Conservation (phyloP, 1,139 yeast species). For the Maudiozyma humilis region DNA sequence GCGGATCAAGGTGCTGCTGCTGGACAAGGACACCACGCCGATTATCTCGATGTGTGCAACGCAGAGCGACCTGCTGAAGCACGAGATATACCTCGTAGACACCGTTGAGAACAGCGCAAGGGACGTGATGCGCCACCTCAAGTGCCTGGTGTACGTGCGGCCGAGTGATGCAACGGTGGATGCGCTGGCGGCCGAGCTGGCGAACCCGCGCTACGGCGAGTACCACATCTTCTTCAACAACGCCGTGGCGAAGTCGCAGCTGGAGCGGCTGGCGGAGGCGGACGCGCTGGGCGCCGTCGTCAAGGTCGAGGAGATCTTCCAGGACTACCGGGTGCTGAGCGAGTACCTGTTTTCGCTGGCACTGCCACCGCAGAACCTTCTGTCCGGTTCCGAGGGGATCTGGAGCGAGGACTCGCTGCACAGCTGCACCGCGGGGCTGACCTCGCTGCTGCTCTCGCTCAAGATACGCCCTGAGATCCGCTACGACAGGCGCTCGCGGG, state of each 20-base stretch:
- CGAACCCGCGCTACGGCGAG: constrained; percentile 66
- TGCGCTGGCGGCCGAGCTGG: constrained; percentile 53
- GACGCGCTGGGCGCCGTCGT: constrained; percentile 78
- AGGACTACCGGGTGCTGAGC: constrained; percentile 72
- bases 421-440: constrained; percentile 44
- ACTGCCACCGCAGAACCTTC: constrained; percentile 22
- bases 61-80: constrained; percentile 72
- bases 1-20: constrained; percentile 63
- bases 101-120: constrained; percentile 53
- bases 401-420: constrained; percentile 46
- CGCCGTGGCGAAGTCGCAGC: constrained; percentile 58
- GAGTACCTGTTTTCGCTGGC: constrained; percentile 53
- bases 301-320: constrained; percentile 72
- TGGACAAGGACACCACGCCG: constrained; percentile 74
- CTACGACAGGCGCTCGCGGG: constrained; percentile 49
- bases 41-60: constrained; percentile 80
- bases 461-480: constrained; percentile 68
- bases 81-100: constrained; percentile 77
- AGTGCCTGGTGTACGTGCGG: constrained; percentile 70
- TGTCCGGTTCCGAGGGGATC: constrained; percentile 17
- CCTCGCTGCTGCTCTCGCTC: constrained; percentile 63
- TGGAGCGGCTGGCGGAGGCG: constrained; percentile 82
- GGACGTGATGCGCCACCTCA: constrained; percentile 74
- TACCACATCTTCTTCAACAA: constrained; percentile 77
- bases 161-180: constrained; percentile 64